Percentiles rank a stretch among this genome's conserved stretches.
Evolutionary conservation across 208 protist species (phyloP).

Genomic region (Leishmania mexicana): DNA sequence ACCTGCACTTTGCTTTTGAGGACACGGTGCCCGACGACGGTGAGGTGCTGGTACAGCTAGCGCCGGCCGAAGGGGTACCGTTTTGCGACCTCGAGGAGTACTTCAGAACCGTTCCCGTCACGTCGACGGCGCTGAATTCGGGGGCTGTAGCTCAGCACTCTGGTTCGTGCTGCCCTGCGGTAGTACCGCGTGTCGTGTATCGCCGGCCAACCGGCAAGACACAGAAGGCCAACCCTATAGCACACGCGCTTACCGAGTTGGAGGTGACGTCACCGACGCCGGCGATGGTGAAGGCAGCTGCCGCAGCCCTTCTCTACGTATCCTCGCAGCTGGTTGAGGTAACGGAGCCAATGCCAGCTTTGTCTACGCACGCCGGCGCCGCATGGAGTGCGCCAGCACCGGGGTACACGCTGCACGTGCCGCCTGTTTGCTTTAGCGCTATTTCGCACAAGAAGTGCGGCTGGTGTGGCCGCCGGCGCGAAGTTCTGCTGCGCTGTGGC

Average conservation of each 20-base stretch:
- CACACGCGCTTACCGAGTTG: constrained; percentile 47
- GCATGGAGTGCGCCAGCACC: not conserved
- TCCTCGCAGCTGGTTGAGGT: constrained; percentile 37
- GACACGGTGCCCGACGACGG: constrained; percentile 79
- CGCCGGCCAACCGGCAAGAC: constrained; percentile 52
- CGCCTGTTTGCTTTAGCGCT: constrained; percentile 15
- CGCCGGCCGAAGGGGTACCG: constrained; percentile 68
- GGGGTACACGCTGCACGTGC: constrained; percentile 30
- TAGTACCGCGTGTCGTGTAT: constrained; percentile 66
- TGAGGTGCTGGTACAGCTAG: constrained; percentile 75
- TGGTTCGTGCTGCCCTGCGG: constrained; percentile 61
- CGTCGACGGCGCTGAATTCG: not conserved
- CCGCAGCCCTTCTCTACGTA: constrained; percentile 45
- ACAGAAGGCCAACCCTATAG: constrained; percentile 62
- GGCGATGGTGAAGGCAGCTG: constrained; percentile 43
- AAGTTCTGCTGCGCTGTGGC: constrained; percentile 70
- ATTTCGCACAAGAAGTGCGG: constrained; percentile 37
- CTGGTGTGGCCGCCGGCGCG: constrained; percentile 68
- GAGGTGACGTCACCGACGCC: constrained; percentile 34
- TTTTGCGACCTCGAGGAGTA: constrained; percentile 74
- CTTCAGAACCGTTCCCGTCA: constrained; percentile 27
- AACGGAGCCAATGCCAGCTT: not conserved
- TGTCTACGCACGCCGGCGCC: not conserved
- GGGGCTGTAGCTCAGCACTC: constrained; percentile 33
- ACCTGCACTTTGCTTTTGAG: constrained; percentile 51